These are phyloP conservation scores for Drechslerella coelobrocha DNA, from an alignment of 2,329 filamentous ascomycete species.

Conservation along the genomic window DNA sequence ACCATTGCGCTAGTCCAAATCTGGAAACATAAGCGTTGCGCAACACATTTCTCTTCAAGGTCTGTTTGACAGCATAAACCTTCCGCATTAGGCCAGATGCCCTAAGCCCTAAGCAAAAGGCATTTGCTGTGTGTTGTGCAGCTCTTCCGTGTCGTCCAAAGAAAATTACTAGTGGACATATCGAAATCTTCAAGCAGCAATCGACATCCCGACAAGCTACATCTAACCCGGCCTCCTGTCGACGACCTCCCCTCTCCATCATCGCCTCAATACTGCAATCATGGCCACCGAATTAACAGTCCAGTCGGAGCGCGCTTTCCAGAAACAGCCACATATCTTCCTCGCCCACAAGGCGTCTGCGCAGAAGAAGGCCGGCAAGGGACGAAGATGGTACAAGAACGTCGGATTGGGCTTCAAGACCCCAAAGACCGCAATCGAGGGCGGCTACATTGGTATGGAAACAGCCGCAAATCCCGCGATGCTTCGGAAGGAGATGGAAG, in stretches of 20 bases:
- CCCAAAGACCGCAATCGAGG: conserved; percentile 98
- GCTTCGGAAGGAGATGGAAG: conserved; percentile 14
- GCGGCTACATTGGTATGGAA: conserved; percentile 85
- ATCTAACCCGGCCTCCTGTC: conserved; percentile 51
- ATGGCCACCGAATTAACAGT: conserved; percentile 99
- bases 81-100: conserved; percentile 5
- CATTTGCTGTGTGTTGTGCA: conserved; percentile 8
- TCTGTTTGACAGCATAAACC: conserved; percentile 3
- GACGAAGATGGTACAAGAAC: conserved; percentile 99
- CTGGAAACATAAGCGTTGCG: conserved; percentile 8
- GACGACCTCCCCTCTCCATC: conserved; percentile 56
- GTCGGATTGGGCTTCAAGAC: conserved; percentile 99
- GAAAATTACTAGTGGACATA: conserved; percentile 47
- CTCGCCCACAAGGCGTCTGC: conserved; percentile 92
- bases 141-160: conserved; percentile 17
- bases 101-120: conserved; percentile 39
- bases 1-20: conserved; percentile 12
- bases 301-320: conserved; percentile 99
- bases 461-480: conserved; percentile 33
- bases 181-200: conserved; percentile 30
- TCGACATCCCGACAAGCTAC: conserved; percentile 18
- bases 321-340: conserved; percentile 99
- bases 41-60: conserved; percentile 15
- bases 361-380: conserved; percentile 88
- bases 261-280: conserved; percentile 65